A percentile compares a stretch with the other conserved stretches of the same genome.
phyloP scores from a whole-genome alignment of 371 early-diverging fungal genomes.

The Mucor ambiguus region DNA sequence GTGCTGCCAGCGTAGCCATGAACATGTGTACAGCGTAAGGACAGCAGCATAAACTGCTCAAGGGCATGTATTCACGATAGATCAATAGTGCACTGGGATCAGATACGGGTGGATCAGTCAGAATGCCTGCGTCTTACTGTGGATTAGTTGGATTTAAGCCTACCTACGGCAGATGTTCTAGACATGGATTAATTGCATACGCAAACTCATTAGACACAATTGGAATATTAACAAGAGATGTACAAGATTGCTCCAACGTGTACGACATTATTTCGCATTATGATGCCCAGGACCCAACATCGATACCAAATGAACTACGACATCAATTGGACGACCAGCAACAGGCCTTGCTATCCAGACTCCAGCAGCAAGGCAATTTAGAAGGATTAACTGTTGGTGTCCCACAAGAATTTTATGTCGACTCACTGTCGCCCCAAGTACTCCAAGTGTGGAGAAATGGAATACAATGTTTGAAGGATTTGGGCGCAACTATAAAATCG shows the following conservation, averaged over 20 bases:
- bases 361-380: conserved; percentile 28
- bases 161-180: conserved; percentile 84
- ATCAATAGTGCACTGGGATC: conserved; percentile 76
- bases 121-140: conserved; percentile 94
- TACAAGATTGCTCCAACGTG: conserved; percentile 54
- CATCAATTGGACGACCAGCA: conserved; percentile 19
- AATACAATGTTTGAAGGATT: conserved; percentile 51
- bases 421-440: conserved; percentile 62
- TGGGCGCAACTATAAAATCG: conserved; percentile 71
- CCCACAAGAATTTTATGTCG: conserved; percentile 79
- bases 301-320: conserved; percentile 40
- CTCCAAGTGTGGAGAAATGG: conserved; percentile 66
- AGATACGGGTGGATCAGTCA: conserved; percentile 94
- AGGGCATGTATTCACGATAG: not conserved
- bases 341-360: not conserved
- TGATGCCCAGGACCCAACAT: conserved; percentile 67
- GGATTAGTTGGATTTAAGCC: conserved; percentile 95
- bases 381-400: conserved; percentile 72
- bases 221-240: conserved; percentile 73
- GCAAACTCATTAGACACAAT: conserved; percentile 91
- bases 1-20: conserved; percentile 90
- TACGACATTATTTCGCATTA: conserved; percentile 61
- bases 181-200: conserved; percentile 88
- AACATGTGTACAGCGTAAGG: conserved; percentile 76
- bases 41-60: not conserved